Percentiles rank a stretch among this genome's conserved stretches.
Evolutionary conservation across 345 rosid genomes (phyloP).

Genomic region (Chamaenerion angustifolium): DNA sequence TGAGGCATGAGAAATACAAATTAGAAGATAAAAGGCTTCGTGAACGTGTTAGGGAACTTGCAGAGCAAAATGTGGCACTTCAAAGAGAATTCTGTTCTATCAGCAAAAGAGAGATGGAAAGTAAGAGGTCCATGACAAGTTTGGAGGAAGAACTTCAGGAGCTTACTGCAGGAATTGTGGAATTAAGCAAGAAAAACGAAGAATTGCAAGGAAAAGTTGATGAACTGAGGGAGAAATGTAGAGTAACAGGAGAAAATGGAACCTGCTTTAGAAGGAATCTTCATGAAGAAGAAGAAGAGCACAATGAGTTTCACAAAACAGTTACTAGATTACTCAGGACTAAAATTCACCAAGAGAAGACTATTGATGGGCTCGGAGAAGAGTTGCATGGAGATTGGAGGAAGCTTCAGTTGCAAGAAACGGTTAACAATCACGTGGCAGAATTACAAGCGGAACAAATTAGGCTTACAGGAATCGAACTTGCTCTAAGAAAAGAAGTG

Average conservation of each 20-base stretch:
- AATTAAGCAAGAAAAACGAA: conserved; percentile 35
- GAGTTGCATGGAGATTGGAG: conserved; percentile 30
- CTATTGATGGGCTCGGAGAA: conserved; percentile 65
- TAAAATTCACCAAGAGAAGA: conserved; percentile 74
- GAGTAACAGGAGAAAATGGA: conserved; percentile 35
- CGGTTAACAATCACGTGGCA: conserved; percentile 28
- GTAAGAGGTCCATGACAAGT: conserved; percentile 34
- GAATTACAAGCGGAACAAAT: conserved; percentile 66
- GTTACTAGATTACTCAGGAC: conserved; percentile 50
- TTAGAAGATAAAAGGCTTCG: conserved; percentile 85
- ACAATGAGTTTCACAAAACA: conserved; percentile 77
- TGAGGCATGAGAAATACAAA: conserved; percentile 67
- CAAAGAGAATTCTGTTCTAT: conserved; percentile 70
- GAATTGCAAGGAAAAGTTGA: conserved; percentile 37
- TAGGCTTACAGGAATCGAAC: conserved; percentile 72
- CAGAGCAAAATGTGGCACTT: conserved; percentile 89
- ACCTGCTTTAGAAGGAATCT: conserved; percentile 45
- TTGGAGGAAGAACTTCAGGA: conserved; percentile 51
- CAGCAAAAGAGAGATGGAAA: conserved; percentile 58
- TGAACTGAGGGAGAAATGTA: conserved; percentile 38
- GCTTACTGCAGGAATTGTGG: conserved; percentile 38
- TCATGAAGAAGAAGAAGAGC: conserved; percentile 77
- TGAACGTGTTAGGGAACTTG: conserved; percentile 88
- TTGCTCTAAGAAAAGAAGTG: conserved; percentile 65
- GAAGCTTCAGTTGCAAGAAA: conserved; percentile 18